Evolutionary conservation across 2,329 filamentous ascomycete species (phyloP), one percentile per base, ranked within the genome.

Genomic region (Coniochaeta sp.): DNA sequence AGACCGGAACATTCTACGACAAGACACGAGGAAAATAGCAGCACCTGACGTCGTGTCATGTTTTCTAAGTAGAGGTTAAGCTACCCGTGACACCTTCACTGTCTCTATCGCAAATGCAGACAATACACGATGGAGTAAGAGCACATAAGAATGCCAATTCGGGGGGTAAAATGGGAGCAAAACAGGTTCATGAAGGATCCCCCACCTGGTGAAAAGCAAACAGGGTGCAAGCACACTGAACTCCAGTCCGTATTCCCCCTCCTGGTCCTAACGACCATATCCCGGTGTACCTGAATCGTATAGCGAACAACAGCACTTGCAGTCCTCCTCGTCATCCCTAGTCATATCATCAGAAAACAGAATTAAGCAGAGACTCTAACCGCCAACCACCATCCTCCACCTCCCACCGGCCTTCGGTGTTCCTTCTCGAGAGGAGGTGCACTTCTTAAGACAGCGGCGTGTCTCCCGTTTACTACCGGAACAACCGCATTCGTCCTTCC

Each of bases 401-500:
- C 54, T 22, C 9, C 30, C 30, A 17, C 54, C 54, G 17, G 28
- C 30, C 17, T 34, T 56, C 17, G 30, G 10, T 4, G 54, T 22
- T 28, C 5, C 30, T 24, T n/a, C 30, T 5, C 36, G 36, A 17
- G 55, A 22, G 14, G 30, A 55, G 30, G 30, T 19, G 22, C 55
- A 42, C n/a, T 52, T 52, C 47, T 52, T 52, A 17, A 28, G 22
- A 30, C 47, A 52, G 5, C 22, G 22, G 10, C 47, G 22, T 30
- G 47, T 26, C 47, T 52, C 30, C 26, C 22, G 22, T 24, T 52
- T 52, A n/a, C 47, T 28, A 14, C 47, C 24, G 26, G 22, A 30
- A 59, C 60, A 54, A 47, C 62, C 59, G 58, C 58, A 63, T 17
- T 26, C 38, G 12, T 57, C 34, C 32, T 40, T 47, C 24, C 17